A percentile compares a stretch with the other conserved stretches of the same genome.
Conservation (phyloP, 352 stramenopile species). For the Lagenidium giganteum region DNA sequence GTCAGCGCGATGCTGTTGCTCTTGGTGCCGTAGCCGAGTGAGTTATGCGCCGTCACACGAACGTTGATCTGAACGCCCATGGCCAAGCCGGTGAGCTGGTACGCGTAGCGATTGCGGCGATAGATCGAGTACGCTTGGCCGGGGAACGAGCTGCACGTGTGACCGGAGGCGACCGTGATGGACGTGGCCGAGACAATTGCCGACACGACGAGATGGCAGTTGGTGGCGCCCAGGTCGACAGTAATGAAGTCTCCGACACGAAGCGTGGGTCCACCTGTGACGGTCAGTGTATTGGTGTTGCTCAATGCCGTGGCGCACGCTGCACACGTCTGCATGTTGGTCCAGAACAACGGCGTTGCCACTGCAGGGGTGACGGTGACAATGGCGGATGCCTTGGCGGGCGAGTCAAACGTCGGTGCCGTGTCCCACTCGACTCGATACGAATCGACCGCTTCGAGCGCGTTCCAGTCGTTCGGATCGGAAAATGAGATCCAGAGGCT, state of each 20-base stretch:
- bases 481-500: slow-evolving; percentile 51
- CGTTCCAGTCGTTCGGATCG: slow-evolving; percentile 67
- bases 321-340: slow-evolving; percentile 28
- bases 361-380: slow-evolving; percentile 21
- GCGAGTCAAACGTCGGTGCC: slow-evolving; percentile 47
- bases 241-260: slow-evolving; percentile 40
- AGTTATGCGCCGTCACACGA: slow-evolving; percentile 89
- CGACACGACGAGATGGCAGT: slow-evolving; percentile 47
- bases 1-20: slow-evolving; percentile 68
- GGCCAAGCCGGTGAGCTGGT: slow-evolving; percentile 72
- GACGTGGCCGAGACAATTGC: slow-evolving; percentile 17
- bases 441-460: slow-evolving; percentile 73
- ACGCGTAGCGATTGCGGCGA: slow-evolving; percentile 55
- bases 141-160: slow-evolving; percentile 44
- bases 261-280: slow-evolving; percentile 16
- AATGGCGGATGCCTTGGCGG: slow-evolving; percentile 23
- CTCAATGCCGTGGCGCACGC: slow-evolving; percentile 39
- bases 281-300: slow-evolving; percentile 16
- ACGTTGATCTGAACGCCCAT: slow-evolving; percentile 90
- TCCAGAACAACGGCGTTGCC: slow-evolving; percentile 36
- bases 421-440: slow-evolving; percentile 92
- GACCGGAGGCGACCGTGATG: slow-evolving; percentile 29
- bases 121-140: slow-evolving; percentile 33
- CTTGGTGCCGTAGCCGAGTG: slow-evolving; percentile 80
- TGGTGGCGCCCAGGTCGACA: slow-evolving; percentile 34